Base-by-base conservation (phyloP, 345 rosid species). In the Mercurialis annua region DNA sequence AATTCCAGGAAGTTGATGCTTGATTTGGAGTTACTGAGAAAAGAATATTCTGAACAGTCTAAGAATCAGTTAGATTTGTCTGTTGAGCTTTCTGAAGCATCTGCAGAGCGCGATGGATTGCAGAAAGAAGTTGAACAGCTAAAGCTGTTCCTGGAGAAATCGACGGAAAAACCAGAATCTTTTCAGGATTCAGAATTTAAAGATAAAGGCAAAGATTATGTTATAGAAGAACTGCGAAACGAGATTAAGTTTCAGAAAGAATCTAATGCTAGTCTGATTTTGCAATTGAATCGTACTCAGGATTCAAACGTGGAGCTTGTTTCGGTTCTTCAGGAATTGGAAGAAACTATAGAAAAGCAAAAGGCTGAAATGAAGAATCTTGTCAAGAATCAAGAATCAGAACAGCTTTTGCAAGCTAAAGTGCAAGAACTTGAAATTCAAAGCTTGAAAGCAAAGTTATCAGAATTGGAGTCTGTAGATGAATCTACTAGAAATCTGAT, bases 221-320 rank as follows among this genome's bases (percentile, higher is more conserved):
- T 74, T 44, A 64, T 68, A 20, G 73, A 80, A 74, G 85, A 84
- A 31, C 51, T 84, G 72, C 84, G 77, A 71, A 79, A 73, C 64
- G 92, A 87, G 71, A 64, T 80, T 11, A 76, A 75, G 71, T 74
- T 80, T 65, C 83, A 65, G 53, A 76, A 80, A 66, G 81, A 87
- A 71, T 60, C 78, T 34, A 81, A 76, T 67, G 74, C 73, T 12
- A 64, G 60, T 74, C 78, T 87, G 51, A 29, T 77, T 62, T 46
- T 83, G 77, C 89, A 84, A 73, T 70, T 84, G 80, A 75, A 82
- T 38, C 80, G 74, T 76, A 84, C 84, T 76, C 92, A 81, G 52
- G 89, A 83, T 64, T 82, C 87, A n/a, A 87, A 87, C 60, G 68
- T 61, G 47, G 87, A 83, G 73, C 86, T 87, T 57, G 83, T 87